Conservation (phyloP, 2,329 filamentous ascomycete genomes). For the Penicillium nordicum region DNA sequence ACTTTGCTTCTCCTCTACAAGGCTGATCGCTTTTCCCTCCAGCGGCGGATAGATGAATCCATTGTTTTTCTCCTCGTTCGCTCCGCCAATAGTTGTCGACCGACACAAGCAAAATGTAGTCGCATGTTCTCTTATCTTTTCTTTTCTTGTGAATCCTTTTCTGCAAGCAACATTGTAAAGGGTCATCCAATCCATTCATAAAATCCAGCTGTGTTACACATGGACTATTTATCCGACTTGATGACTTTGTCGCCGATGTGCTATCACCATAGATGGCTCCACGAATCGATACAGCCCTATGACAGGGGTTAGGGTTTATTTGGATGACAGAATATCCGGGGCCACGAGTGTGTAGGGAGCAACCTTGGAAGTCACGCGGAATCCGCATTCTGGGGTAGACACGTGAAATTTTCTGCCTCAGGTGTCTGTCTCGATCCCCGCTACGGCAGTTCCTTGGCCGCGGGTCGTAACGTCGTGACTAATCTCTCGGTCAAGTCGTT, state of each 20-base stretch:
- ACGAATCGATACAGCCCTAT: too few species aligned
- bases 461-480: not conserved
- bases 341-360: too few species aligned
- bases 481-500: constrained; percentile 1
- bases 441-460: not conserved
- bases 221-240: too few species aligned
- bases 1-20: not conserved
- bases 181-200: not conserved
- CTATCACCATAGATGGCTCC: too few species aligned
- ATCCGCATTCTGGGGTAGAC: not conserved
- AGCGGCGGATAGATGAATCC: too few species aligned
- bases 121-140: too few species aligned
- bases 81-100: not conserved
- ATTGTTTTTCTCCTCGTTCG: not conserved
- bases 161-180: not conserved
- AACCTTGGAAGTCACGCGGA: too few species aligned
- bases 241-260: too few species aligned
- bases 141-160: not conserved
- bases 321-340: not conserved
- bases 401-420: not conserved
- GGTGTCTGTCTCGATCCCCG: not conserved
- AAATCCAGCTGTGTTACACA: too few species aligned
- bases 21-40: not conserved
- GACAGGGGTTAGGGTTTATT: too few species aligned
- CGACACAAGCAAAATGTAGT: not conserved